Conservation (phyloP, 2,329 filamentous ascomycete genomes). For the Aspergillus proliferans region DNA sequence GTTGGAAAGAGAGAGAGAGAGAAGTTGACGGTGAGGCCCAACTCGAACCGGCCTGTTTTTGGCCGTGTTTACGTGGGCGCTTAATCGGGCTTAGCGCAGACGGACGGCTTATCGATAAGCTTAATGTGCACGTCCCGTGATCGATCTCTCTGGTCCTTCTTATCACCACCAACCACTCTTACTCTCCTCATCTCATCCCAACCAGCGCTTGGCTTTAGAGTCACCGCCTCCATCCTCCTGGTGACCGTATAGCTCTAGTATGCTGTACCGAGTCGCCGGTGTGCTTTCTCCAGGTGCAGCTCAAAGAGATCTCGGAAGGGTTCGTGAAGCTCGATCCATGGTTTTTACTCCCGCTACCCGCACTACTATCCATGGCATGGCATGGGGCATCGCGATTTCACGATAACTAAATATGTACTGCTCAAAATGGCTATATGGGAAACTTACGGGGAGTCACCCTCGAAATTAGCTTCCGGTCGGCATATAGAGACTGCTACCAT, state of each 20-base stretch:
- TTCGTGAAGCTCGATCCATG: conserved; percentile 12
- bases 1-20: conserved; percentile 10
- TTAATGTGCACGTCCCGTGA: conserved; percentile 23
- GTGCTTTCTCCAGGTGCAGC: background rate
- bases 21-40: conserved; percentile 29
- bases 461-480: too few species aligned
- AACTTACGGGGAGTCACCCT: too few species aligned
- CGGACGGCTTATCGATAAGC: conserved; percentile 37
- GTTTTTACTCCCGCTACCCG: conserved; percentile 15
- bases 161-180: conserved; percentile 16
- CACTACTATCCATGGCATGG: conserved; percentile 9
- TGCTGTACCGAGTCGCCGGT: background rate
- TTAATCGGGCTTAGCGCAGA: conserved; percentile 29
- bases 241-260: too few species aligned
- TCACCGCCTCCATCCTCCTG: too few species aligned
- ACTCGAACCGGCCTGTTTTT: conserved; percentile 20
- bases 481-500: too few species aligned
- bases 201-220: too few species aligned
- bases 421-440: too few species aligned
- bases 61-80: conserved; percentile 32
- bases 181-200: conserved; percentile 36
- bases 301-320: conserved; percentile 38
- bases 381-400: too few species aligned
- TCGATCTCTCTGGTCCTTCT: background rate
- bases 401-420: too few species aligned